Evolutionary conservation across 805 yeast species (phyloP).

Genomic region (Schizosaccharomyces octosporus): DNA sequence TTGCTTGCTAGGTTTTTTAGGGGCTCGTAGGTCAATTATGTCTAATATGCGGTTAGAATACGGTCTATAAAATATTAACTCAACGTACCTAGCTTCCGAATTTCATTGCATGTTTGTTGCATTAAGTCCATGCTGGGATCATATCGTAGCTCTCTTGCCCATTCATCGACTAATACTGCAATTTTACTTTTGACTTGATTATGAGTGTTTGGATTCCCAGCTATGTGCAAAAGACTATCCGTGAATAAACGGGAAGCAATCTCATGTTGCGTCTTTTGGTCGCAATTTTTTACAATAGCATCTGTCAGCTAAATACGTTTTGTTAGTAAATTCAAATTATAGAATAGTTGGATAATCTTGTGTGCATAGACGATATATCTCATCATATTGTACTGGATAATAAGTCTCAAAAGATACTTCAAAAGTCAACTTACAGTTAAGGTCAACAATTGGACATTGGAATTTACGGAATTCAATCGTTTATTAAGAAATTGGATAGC

Average conservation of each 20-base stretch:
- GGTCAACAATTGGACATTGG: constrained; percentile 39
- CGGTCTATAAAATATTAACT: not conserved
- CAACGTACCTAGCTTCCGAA: constrained; percentile 17
- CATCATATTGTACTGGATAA: not conserved
- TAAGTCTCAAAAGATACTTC: not conserved
- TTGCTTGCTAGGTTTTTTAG: constrained; percentile 35
- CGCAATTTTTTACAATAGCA: constrained; percentile 55
- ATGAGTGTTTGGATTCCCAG: constrained; percentile 33
- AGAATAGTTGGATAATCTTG: not conserved
- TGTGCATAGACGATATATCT: not conserved
- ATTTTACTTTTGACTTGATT: constrained; percentile 38
- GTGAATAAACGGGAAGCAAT: constrained; percentile 36
- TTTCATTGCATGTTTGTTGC: constrained; percentile 30
- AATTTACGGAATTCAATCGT: constrained; percentile 29
- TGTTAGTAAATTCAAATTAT: not conserved
- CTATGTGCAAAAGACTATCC: constrained; percentile 22
- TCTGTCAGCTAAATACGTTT: constrained; percentile 15
- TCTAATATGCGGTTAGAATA: not conserved
- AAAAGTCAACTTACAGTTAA: constrained; percentile 14
- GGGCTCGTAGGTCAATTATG: constrained; percentile 14
- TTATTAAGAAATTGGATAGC: constrained; percentile 23
- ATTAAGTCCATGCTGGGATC: constrained; percentile 62
- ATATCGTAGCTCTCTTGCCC: constrained; percentile 33
- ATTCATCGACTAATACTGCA: constrained; percentile 41
- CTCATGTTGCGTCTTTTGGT: constrained; percentile 38